Conservation (phyloP, 2,329 filamentous ascomycete species). For the Tolypocladium capitatum region DNA sequence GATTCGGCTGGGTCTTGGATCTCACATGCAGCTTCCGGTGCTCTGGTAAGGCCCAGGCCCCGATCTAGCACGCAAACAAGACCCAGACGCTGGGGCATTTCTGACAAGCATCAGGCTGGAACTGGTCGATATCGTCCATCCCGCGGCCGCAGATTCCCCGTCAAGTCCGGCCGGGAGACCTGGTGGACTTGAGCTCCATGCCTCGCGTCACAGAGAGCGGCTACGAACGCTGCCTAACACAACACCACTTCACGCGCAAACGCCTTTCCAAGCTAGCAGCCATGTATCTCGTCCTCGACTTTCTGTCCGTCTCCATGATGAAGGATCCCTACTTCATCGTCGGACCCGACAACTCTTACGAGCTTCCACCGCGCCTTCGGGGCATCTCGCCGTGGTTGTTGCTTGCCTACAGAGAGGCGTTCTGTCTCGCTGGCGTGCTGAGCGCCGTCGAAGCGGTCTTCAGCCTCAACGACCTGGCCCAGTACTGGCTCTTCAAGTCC, state of each 20-base stretch:
- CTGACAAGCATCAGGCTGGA: conserved; percentile 34
- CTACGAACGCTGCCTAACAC: conserved; percentile 28
- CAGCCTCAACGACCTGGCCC: conserved; percentile 42
- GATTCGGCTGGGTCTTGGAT: conserved; percentile 43
- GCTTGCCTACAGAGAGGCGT: conserved; percentile 39
- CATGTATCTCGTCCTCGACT: conserved; percentile 56
- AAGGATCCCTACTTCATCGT: conserved; percentile 67
- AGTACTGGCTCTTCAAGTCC: conserved; percentile 33
- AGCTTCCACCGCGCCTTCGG: conserved; percentile 28
- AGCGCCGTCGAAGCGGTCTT: conserved; percentile 49
- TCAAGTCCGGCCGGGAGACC: conserved; percentile 17
- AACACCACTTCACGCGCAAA: conserved; percentile 28
- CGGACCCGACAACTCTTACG: conserved; percentile 25
- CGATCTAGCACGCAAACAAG: no score
- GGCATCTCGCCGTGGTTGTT: conserved; percentile 31
- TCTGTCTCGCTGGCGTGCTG: conserved; percentile 44
- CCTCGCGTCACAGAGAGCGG: conserved; percentile 31
- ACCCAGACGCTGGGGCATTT: neutral
- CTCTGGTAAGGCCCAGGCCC: conserved; percentile 32
- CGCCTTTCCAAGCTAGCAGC: conserved; percentile 33
- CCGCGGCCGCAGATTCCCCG: conserved; percentile 31
- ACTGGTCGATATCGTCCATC: conserved; percentile 36
- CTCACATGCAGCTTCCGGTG: conserved; percentile 41
- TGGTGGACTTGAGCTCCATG: conserved; percentile 27
- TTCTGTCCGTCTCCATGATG: conserved; percentile 54